These are phyloP conservation scores for Quillaja saponaria DNA, from an alignment of 306 rosid species.

Conservation along the genomic window DNA sequence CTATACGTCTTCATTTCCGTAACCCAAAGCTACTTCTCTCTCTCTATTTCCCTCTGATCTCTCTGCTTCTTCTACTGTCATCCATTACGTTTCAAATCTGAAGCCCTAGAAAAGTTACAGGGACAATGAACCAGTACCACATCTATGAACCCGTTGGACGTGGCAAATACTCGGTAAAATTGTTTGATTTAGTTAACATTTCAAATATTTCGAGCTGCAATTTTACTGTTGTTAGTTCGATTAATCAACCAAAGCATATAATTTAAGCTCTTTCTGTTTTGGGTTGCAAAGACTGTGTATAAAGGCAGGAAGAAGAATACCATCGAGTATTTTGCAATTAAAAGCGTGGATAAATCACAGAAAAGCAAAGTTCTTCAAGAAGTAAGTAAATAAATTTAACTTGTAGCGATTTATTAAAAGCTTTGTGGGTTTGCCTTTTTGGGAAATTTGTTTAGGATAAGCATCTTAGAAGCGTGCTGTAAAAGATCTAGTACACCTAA, in stretches of 20 bases:
- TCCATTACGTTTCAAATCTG: constrained; percentile 31
- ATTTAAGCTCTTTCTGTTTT: neutral
- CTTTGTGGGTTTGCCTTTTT: neutral
- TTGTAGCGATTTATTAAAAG: neutral
- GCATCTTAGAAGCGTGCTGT: neutral
- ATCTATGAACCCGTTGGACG: constrained; percentile 94
- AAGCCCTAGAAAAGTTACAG: constrained; percentile 45
- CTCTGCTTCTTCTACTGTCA: constrained; percentile 5
- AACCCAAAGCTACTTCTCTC: neutral
- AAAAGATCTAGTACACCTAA: neutral
- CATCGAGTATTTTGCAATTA: constrained; percentile 88
- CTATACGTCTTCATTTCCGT: no score
- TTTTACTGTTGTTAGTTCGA: neutral
- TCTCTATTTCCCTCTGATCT: constrained; percentile 24
- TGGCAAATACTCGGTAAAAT: constrained; percentile 83
- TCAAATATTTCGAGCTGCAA: neutral
- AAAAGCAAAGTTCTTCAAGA: constrained; percentile 91
- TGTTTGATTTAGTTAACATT: constrained; percentile 4
- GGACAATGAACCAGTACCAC: constrained; percentile 82
- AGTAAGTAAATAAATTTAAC: constrained; percentile 45
- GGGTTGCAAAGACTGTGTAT: constrained; percentile 69
- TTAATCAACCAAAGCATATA: neutral
- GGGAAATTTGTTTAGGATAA: neutral
- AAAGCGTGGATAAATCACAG: constrained; percentile 90
- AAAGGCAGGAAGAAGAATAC: constrained; percentile 99